Percentiles rank a stretch among this genome's conserved stretches.
Evolutionary conservation across 768 basidiomycete genomes (phyloP).

Genomic region (Boletellus ananiceps): DNA sequence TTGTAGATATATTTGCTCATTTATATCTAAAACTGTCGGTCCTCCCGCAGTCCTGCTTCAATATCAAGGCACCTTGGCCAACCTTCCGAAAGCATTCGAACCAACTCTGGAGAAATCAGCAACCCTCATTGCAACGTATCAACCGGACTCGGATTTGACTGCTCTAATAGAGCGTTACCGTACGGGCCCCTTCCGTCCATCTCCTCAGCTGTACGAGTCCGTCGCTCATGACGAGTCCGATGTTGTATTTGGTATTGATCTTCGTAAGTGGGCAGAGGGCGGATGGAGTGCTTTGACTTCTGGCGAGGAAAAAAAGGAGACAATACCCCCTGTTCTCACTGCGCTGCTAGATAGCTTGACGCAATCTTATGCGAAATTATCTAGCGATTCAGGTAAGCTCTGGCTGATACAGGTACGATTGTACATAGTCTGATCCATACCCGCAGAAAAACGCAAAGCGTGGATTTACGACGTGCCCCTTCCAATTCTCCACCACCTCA

Average conservation of each 20-base stretch:
- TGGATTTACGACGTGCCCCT: constrained; percentile 97
- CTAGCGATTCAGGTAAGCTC: constrained; percentile 58
- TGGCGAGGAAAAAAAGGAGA: constrained; percentile 56
- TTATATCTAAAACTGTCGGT: background rate
- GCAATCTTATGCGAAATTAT: constrained; percentile 56
- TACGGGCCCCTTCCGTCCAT: constrained; percentile 89
- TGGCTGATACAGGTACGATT: background rate
- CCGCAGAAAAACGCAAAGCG: constrained; percentile 72
- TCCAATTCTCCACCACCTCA: constrained; percentile 74
- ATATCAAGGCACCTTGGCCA: constrained; percentile 77
- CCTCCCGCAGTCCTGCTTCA: constrained; percentile 63
- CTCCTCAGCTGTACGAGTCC: constrained; percentile 81
- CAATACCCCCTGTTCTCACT: constrained; percentile 68
- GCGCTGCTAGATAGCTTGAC: constrained; percentile 61
- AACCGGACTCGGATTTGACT: constrained; percentile 81
- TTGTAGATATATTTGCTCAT: background rate
- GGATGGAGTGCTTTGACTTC: constrained; percentile 60
- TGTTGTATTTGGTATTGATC: constrained; percentile 87
- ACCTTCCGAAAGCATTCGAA: constrained; percentile 64
- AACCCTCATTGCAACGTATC: constrained; percentile 76
- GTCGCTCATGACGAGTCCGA: constrained; percentile 79
- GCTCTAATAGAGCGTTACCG: constrained; percentile 90
- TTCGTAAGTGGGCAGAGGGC: constrained; percentile 86
- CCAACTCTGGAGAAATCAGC: constrained; percentile 64
- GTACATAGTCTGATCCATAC: background rate